A percentile compares a stretch with the other conserved stretches of the same genome.
These are phyloP conservation scores for Tetracentron sinense DNA, from an alignment of 164 flowering plant genomes.

Conservation along the genomic window DNA sequence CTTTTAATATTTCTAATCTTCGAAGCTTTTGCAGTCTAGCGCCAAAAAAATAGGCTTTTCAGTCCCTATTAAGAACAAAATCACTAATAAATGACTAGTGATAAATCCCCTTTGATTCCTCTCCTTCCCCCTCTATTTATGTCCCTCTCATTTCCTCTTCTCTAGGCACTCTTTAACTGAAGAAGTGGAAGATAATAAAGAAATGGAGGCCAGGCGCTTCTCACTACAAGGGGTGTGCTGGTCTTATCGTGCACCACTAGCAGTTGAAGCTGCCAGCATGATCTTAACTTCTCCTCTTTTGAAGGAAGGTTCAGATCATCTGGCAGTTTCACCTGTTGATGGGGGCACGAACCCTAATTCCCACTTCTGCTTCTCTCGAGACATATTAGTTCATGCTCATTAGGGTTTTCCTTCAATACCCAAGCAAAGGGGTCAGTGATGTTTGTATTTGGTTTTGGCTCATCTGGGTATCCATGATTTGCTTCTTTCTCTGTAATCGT, in stretches of 20 bases:
- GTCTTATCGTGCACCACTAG: constrained; percentile 34
- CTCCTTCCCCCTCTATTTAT: constrained; percentile 25
- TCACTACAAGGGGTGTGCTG: background rate
- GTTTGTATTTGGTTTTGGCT: constrained; percentile 8
- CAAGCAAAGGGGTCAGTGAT: constrained; percentile 21
- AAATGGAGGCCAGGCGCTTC: background rate
- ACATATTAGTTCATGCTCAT: background rate
- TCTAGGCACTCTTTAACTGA: constrained; percentile 2
- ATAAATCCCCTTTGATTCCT: background rate
- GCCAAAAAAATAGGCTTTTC: background rate
- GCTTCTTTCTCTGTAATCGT: background rate
- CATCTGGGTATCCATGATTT: constrained; percentile 1
- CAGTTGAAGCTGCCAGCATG: constrained; percentile 95
- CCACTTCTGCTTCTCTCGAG: background rate
- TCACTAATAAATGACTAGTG: constrained; percentile 6
- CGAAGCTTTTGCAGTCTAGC: no score
- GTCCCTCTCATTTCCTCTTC: constrained; percentile 17
- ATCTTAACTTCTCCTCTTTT: constrained; percentile 42
- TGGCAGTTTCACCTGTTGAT: constrained; percentile 69
- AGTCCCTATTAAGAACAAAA: constrained; percentile 11
- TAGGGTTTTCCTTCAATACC: constrained; percentile 14
- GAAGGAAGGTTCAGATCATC: constrained; percentile 62
- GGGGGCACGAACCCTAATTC: constrained; percentile 24
- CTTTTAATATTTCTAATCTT: background rate
- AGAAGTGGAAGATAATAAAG: constrained; percentile 1